Conservation (phyloP, 2,329 filamentous ascomycete species). For the Trichothecium sympodiale region DNA sequence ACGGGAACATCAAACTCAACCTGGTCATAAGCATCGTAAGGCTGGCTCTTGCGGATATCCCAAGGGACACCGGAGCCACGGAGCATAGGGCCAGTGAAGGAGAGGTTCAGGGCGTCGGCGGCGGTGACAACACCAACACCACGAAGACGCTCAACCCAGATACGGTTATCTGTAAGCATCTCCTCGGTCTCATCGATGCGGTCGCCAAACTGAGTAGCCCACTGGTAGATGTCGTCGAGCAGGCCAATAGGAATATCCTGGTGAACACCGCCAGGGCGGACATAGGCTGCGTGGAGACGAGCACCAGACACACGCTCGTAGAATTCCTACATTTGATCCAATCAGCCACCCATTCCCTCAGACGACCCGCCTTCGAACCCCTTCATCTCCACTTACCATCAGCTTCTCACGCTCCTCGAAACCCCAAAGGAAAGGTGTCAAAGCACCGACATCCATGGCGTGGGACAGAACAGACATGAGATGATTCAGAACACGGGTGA, state of each 20-base stretch:
- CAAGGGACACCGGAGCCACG: conserved; percentile 91
- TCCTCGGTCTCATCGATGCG: conserved; percentile 98
- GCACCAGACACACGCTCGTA: conserved; percentile 98
- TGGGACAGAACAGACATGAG: conserved; percentile 96
- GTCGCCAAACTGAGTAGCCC: conserved; percentile 97
- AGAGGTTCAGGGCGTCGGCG: conserved; percentile 90
- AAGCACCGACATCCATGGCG: conserved; percentile 96
- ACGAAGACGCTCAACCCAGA: conserved; percentile 92
- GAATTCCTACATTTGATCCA: conserved; percentile 66
- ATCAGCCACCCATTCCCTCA: background rate
- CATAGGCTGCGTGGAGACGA: conserved; percentile 92
- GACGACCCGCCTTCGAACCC: too few species aligned
- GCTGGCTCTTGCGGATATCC: conserved; percentile 93
- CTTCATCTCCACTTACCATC: conserved; percentile 58
- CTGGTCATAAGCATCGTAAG: conserved; percentile 95
- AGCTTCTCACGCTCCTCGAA: conserved; percentile 99
- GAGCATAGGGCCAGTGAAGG: conserved; percentile 95
- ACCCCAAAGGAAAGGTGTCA: conserved; percentile 98
- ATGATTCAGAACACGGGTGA: conserved; percentile 91
- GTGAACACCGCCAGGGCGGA: conserved; percentile 90
- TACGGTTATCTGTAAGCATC: conserved; percentile 96
- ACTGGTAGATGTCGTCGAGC: conserved; percentile 98
- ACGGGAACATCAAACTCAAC: conserved; percentile 98
- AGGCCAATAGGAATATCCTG: conserved; percentile 91
- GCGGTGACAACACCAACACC: conserved; percentile 86